phyloP scores from a whole-genome alignment of 2,329 filamentous ascomycete genomes.

The Exophiala dermatitidis region DNA sequence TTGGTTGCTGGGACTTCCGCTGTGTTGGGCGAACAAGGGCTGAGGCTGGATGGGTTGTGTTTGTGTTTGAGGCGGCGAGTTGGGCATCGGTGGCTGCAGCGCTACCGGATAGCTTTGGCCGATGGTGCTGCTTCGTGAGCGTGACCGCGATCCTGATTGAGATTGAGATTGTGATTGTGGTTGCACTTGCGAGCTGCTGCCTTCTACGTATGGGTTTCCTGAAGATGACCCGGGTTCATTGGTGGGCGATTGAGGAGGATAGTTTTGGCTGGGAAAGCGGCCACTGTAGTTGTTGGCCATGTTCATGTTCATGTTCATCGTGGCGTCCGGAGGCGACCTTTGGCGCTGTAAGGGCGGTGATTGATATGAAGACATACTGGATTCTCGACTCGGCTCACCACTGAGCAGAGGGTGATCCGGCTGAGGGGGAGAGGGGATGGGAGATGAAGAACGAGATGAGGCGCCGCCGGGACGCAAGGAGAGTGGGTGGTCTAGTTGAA shows the following conservation, averaged over 20 bases:
- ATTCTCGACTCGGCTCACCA: background rate
- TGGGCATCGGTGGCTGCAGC: constrained; percentile 18
- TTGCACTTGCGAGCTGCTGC: background rate
- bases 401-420: background rate
- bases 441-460: background rate
- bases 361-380: constrained; percentile 14
- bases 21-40: constrained; percentile 24
- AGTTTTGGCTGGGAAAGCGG: constrained; percentile 24
- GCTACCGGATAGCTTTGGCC: constrained; percentile 24
- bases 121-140: constrained; percentile 24
- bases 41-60: constrained; percentile 3
- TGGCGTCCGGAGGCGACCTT: constrained; percentile 1
- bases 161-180: no score
- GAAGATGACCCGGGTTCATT: constrained; percentile 11
- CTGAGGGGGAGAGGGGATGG: background rate
- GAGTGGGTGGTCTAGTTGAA: background rate
- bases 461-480: background rate
- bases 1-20: constrained; percentile 7
- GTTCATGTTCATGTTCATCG: background rate
- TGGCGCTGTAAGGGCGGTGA: constrained; percentile 11
- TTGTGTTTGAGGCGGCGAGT: constrained; percentile 13
- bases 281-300: constrained; percentile 7
- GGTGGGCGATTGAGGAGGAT: constrained; percentile 17
- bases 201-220: constrained; percentile 14
- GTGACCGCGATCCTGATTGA: background rate